phyloP scores from a whole-genome alignment of 2,329 filamentous ascomycete species.

The Corinectria fuckeliana region DNA sequence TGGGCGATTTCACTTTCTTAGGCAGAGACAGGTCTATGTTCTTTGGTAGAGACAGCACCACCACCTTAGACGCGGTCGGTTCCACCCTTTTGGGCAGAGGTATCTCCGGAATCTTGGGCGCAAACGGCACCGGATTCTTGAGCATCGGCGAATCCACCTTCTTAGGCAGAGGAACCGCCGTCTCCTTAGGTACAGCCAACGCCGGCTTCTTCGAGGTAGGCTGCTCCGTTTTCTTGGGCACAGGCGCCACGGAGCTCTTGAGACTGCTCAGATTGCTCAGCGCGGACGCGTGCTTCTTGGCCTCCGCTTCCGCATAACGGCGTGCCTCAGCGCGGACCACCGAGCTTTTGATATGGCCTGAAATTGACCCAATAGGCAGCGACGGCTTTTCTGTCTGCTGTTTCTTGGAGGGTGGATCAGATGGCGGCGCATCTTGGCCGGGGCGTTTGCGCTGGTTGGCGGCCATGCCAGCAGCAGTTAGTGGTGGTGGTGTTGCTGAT shows the following conservation, averaged over 20 bases:
- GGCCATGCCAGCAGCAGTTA: background rate
- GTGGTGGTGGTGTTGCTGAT: no score
- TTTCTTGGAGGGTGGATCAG: background rate
- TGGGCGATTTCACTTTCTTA: background rate
- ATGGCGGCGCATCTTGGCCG: background rate
- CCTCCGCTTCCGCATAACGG: constrained; percentile 32
- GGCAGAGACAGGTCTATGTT: background rate
- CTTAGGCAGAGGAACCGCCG: background rate
- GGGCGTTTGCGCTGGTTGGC: background rate
- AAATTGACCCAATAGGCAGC: background rate
- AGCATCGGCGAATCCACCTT: background rate
- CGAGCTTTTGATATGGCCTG: background rate
- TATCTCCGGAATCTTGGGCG: no score
- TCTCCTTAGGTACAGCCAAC: background rate
- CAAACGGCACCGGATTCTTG: background rate
- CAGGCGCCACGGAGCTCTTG: constrained; percentile 5
- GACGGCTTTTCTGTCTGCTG: background rate
- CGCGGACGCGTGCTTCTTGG: constrained; percentile 16
- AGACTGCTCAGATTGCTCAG: constrained; percentile 1
- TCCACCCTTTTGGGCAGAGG: no score
- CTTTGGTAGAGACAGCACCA: no score
- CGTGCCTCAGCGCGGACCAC: constrained; percentile 17
- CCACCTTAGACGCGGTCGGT: constrained; percentile 9
- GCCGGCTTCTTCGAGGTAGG: background rate
- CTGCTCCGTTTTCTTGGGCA: no score